These are phyloP conservation scores for Laburnicola sp. DNA, from an alignment of 2,329 filamentous ascomycete genomes.

Conservation along the genomic window DNA sequence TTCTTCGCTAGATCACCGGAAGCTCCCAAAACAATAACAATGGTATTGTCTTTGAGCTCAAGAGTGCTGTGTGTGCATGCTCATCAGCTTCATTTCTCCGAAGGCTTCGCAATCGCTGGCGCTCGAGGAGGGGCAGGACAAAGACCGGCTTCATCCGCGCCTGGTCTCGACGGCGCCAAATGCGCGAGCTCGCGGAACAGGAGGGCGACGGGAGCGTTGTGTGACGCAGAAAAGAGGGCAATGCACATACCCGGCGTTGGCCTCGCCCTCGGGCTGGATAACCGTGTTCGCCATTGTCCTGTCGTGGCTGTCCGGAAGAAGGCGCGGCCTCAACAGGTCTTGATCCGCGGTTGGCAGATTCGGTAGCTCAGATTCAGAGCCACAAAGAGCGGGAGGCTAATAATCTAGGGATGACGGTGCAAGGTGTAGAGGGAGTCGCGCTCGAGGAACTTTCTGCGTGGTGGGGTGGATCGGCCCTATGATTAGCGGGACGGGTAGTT, in stretches of 20 bases:
- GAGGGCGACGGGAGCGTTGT: background rate
- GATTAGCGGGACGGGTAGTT: constrained; percentile 24
- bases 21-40: constrained; percentile 93
- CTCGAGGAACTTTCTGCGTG: constrained; percentile 28
- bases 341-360: constrained; percentile 26
- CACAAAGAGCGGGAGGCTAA: background rate
- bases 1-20: constrained; percentile 99
- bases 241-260: constrained; percentile 52
- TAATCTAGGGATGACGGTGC: constrained; percentile 6
- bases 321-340: constrained; percentile 21
- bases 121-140: constrained; percentile 14
- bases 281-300: constrained; percentile 53
- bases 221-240: background rate
- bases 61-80: constrained; percentile 63
- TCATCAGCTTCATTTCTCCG: constrained; percentile 35
- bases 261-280: constrained; percentile 51
- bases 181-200: background rate
- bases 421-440: constrained; percentile 26
- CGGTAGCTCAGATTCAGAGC: constrained; percentile 7
- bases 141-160: background rate
- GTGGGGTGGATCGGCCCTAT: constrained; percentile 38
- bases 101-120: constrained; percentile 6
- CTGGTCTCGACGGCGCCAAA: background rate
- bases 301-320: constrained; percentile 26
- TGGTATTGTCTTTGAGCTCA: constrained; percentile 98